Evolutionary conservation across 2,329 filamentous ascomycete genomes (phyloP).

Genomic region (Aquanectria penicillioides): DNA sequence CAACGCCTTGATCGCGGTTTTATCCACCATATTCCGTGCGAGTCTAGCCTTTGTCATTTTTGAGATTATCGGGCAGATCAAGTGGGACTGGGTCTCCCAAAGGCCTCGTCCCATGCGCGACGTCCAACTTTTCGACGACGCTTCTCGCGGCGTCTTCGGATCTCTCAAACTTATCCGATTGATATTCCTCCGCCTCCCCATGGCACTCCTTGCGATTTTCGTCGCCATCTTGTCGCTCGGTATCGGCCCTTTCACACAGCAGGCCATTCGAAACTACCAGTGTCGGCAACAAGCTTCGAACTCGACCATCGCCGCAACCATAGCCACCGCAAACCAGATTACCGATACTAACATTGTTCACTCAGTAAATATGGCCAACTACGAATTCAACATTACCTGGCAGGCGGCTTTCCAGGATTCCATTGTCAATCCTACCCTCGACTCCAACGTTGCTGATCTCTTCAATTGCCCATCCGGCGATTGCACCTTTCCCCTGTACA

Average conservation of each 20-base stretch:
- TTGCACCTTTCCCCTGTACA: neutral
- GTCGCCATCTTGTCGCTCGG: constrained; percentile 12
- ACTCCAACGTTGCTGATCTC: neutral
- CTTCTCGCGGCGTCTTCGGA: constrained; percentile 8
- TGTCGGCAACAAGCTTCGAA: neutral
- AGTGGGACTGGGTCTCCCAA: constrained; percentile 9
- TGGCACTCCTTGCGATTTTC: neutral
- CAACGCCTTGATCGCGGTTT: constrained; percentile 1
- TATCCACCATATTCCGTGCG: neutral
- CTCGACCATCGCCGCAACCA: neutral
- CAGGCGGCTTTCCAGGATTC: neutral
- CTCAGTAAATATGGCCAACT: neutral
- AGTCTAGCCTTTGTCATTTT: neutral
- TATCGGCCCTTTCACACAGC: constrained; percentile 17
- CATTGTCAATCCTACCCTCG: constrained; percentile 2
- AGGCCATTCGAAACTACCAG: constrained; percentile 20
- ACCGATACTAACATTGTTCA: neutral
- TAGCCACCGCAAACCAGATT: neutral
- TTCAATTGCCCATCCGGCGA: constrained; percentile 1
- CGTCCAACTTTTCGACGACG: constrained; percentile 12
- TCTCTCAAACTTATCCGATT: constrained; percentile 6
- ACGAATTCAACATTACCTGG: neutral
- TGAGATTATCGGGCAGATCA: constrained; percentile 1
- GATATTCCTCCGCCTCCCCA: neutral
- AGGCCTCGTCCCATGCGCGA: neutral